Base-by-base conservation (phyloP, 2,329 filamentous ascomycete species). In the Phialophora verrucosa region DNA sequence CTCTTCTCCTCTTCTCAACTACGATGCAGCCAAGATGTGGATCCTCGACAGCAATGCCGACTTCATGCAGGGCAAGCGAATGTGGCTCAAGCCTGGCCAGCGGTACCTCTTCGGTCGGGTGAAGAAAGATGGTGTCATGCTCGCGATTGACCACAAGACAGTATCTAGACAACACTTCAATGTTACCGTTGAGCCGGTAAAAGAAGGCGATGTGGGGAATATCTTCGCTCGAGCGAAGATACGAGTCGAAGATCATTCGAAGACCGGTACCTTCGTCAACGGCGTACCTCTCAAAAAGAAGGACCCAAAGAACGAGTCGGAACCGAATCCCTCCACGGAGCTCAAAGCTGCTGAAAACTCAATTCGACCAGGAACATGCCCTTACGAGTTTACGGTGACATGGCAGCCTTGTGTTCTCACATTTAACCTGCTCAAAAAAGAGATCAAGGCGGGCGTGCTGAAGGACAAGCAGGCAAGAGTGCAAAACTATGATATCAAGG, bases 91-190 rank as follows among this genome's bases (percentile, higher is more conserved):
- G 65, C 93, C 93, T 1, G 93, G 93, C 59, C 92, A 92, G 76
- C 88, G 87, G 73, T 94, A 95, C 77, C 84, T 97, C 23, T 91
- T 97, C 76, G 94, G 94, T 63, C 88, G 94, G 70, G 93, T 91
- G 44, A 85, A 85, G 69, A 74, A 78, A 67, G 84, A 85, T 64
- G 88, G 90, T 74, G 89, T 86, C 62, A 87, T 87, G 2, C 87
- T 91, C 71, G 88, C 86, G 27, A 91, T 97, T 71, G 86, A 89
- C 5, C 86, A 95, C 74, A 91, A 91, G 74, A 90, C 90, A 0
- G 91, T 99, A 57, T 99, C 95, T 35, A 86, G 94, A 64, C 92
- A 95, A 74, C 95, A 99, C 78, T 81, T 97, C 70, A 89, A 89
- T 35, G 88, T 99, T 59, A 84, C 88, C 50, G 87, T 98, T 6